Evolutionary conservation across 2,329 filamentous ascomycete species (phyloP), one percentile per base, ranked within the genome.

Genomic region (Apiospora phragmitis): DNA sequence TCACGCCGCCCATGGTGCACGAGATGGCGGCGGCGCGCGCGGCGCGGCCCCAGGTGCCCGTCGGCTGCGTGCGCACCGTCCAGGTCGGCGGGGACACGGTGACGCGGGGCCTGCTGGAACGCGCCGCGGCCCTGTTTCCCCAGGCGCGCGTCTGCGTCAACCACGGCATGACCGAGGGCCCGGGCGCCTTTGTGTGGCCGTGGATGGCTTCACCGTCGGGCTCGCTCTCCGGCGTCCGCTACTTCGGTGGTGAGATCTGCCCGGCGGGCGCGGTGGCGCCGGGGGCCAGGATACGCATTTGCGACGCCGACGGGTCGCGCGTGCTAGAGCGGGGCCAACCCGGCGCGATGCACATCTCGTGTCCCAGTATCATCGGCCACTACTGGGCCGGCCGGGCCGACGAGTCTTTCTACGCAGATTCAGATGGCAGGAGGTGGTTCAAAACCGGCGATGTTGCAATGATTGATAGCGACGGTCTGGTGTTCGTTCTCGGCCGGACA

Each of bases 91-190:
- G 71, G 38, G 71, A 72, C 45, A 62, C 71, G 24, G 71, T 72
- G 14, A 72, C 71, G 18, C 59, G 42, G 18, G 70, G 70, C 42
- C 35, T 71, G 18, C 69, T 72, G 32, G 70, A 71, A 45, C 70
- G 70, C 38, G 70, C n/a, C 71, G 6, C 68, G 65, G n/a, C n/a
- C 11, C 55, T 71, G 24, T 72, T 72, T 68, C 71, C 70, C 7
- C 38, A 24, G n/a, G 71, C 70, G 14, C 51, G 59, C 24, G 71
- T 72, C 5, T 70, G 65, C 65, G 62, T 72, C 41, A 72, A 72
- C 59, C 71, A 72, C 38, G 71, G 71, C 47, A 72, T 72, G 71
- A 71, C 59, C 35, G 71, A 72, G 65, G 71, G 68, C 32, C 26
- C 24, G 16, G 71, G 71, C 29, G 68, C 55, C 21, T 72, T 71